Conservation (phyloP, 2,329 filamentous ascomycete genomes). For the Fusarium anguioides region DNA sequence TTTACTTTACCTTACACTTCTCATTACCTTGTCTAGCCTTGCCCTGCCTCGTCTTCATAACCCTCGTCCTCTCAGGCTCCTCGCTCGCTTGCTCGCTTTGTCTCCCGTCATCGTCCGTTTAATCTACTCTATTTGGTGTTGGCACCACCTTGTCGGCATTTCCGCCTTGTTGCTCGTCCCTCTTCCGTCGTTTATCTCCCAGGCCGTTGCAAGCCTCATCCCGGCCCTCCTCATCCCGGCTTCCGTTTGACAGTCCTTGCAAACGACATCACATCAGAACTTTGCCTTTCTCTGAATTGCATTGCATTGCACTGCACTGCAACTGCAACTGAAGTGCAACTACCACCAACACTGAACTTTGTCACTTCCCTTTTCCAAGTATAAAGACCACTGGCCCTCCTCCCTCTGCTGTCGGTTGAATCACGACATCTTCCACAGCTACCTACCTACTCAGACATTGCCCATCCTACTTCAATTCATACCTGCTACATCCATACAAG, state of each 20-base stretch:
- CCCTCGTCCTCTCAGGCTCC: not conserved
- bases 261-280: slow-evolving; percentile 38
- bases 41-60: not conserved
- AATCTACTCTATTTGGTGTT: slow-evolving; percentile 39
- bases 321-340: slow-evolving; percentile 11
- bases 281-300: slow-evolving; percentile 4
- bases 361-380: slow-evolving; percentile 14
- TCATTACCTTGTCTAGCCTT: slow-evolving; percentile 2
- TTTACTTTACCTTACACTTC: not conserved
- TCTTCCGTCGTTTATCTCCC: slow-evolving; percentile 42
- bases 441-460: slow-evolving; percentile 7
- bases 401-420: slow-evolving; percentile 1
- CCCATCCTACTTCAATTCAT: slow-evolving; percentile 1
- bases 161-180: slow-evolving; percentile 40
- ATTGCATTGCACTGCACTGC: slow-evolving; percentile 7
- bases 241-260: slow-evolving; percentile 36
- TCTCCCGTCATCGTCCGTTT: slow-evolving; percentile 41
- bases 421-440: slow-evolving; percentile 11
- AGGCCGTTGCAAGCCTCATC: slow-evolving; percentile 38
- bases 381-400: slow-evolving; percentile 34
- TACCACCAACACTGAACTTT: slow-evolving; percentile 10
- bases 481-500: slow-evolving; percentile 1
- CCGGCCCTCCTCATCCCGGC: slow-evolving; percentile 34
- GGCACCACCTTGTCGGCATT: slow-evolving; percentile 39
- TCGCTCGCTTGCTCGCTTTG: slow-evolving; percentile 36